Evolutionary conservation across 2,329 filamentous ascomycete species (phyloP), one percentile per base, ranked within the genome.

Genomic region (Ambrosiella beaveri): DNA sequence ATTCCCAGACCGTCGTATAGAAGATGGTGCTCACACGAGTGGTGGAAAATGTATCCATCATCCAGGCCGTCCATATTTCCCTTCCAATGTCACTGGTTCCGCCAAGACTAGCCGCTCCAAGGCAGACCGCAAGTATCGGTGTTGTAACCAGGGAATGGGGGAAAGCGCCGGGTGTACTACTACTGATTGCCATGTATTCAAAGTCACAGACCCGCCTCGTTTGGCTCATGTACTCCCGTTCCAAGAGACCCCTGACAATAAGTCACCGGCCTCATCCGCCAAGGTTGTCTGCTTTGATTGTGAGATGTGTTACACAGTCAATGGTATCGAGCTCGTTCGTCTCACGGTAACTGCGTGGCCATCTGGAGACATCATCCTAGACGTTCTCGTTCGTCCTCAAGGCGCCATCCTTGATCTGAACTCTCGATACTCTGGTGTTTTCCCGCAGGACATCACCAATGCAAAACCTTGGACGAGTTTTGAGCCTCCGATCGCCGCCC

Each of bases 231-330:
- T 91, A 2, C 76, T 94, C 64, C 89, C 91, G 56, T 98, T 94
- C 67, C 77, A 81, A 59, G 71, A 80, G 61, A 97, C 93, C 0
- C 90, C 90, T 0, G 70, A 75, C 11, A 89, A 88, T 63, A 68
- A 72, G 1, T 64, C 70, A 1, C 59, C 59, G 13, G 74, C 72
- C 1, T 71, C 74, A 0, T 65, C 69, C 1, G 71, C 77, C 56
- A 78, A 79, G 40, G 87, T 85, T 1, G 81, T 97, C 9, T 85
- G 82, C 62, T 91, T 98, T 65, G 93, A 98, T 68, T 97, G 93
- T 65, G 93, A 98, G 67, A 98, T 98, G 93, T 88, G 87, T 3
- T 97, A 95, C 66, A 98, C 94, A 0, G 86, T 87, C 0, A 70
- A 85, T 54, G 93, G 94, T 0, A 73, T 97, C 63, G 93, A 98